Evolutionary conservation across 768 basidiomycete genomes (phyloP).

Genomic region (Suillus occidentalis): DNA sequence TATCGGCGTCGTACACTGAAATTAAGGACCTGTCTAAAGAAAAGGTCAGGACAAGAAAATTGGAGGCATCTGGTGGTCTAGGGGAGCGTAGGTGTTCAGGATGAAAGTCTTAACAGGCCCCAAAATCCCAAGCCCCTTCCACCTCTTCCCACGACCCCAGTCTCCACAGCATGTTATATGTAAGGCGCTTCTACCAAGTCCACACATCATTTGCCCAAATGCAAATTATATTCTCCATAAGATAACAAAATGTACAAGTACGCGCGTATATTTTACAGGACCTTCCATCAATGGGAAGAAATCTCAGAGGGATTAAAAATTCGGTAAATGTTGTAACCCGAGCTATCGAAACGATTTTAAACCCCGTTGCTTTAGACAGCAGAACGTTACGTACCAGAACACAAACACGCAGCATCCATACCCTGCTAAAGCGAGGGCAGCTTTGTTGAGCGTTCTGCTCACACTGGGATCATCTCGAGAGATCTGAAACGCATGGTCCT

Average conservation of each 20-base stretch:
- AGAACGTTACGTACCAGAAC: constrained; percentile 71
- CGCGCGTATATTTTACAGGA: not conserved
- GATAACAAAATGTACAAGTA: not conserved
- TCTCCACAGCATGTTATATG: not conserved
- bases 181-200: not conserved
- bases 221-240: constrained; percentile 3
- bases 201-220: not conserved
- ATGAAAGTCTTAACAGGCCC: constrained; percentile 4
- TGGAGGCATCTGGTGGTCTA: constrained; percentile 34
- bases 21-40: constrained; percentile 18
- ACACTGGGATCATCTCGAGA: constrained; percentile 63
- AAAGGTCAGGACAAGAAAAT: constrained; percentile 9
- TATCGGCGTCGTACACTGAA: constrained; percentile 16
- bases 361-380: constrained; percentile 5
- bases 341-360: constrained; percentile 38
- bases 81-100: constrained; percentile 23
- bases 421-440: constrained; percentile 61
- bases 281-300: not conserved
- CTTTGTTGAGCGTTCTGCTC: constrained; percentile 53
- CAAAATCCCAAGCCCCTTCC: constrained; percentile 4
- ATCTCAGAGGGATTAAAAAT: constrained; percentile 40
- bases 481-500: constrained; percentile 44
- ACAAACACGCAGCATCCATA: constrained; percentile 83
- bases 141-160: not conserved
- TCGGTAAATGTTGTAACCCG: constrained; percentile 78